Conservation (phyloP, 352 stramenopile species). For the Pythium utonaiense region DNA sequence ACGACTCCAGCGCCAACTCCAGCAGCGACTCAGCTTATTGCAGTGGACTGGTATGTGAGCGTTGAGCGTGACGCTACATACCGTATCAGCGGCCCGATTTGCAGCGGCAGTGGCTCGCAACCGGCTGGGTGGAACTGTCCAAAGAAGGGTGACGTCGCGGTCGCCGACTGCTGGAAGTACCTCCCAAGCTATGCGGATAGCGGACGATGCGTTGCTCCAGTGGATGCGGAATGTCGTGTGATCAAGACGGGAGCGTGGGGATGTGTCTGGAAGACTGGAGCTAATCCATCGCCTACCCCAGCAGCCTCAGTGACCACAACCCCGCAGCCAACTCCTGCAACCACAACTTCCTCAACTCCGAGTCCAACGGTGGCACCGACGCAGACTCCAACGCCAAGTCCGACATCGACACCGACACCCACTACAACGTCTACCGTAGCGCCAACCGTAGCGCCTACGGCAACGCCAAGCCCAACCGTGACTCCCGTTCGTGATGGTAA, state of each 20-base stretch:
- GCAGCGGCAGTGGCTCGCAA: conserved; percentile 36
- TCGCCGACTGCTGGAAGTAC: conserved; percentile 47
- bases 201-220: conserved; percentile 45
- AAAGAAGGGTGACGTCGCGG: conserved; percentile 46
- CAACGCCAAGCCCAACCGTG: background rate
- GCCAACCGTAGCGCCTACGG: background rate
- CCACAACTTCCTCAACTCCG: background rate
- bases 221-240: conserved; percentile 42
- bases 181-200: conserved; percentile 42
- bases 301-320: background rate
- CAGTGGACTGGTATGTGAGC: conserved; percentile 53
- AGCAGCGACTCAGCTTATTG: background rate
- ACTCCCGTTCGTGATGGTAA: no score
- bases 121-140: conserved; percentile 45
- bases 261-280: conserved; percentile 31
- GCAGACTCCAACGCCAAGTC: background rate
- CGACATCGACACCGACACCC: background rate
- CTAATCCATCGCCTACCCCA: background rate
- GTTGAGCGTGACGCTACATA: conserved; percentile 71
- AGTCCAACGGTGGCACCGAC: background rate
- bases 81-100: conserved; percentile 64
- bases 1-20: no score
- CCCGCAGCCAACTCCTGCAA: background rate
- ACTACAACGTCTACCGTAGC: background rate
- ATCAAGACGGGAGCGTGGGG: conserved; percentile 67